Conservation (phyloP, 352 stramenopile genomes). For the Globisporangium lucens region DNA sequence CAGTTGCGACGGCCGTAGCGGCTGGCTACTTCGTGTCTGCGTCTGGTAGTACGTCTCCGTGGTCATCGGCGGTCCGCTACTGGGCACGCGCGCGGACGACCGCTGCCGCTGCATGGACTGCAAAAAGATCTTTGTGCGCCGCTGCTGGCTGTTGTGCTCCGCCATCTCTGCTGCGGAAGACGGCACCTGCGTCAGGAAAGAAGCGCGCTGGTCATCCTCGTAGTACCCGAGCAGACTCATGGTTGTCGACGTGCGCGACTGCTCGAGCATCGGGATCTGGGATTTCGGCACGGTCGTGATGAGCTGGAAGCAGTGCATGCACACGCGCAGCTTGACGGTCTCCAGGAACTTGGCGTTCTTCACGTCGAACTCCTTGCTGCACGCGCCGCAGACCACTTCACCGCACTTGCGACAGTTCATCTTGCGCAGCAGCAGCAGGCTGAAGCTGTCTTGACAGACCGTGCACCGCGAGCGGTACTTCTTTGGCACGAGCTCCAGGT, state of each 20-base stretch:
- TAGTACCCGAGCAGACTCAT: conserved; percentile 66
- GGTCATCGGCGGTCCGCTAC: conserved; percentile 15
- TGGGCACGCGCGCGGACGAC: conserved; percentile 2
- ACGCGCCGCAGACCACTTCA: conserved; percentile 84
- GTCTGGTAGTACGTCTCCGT: conserved; percentile 27
- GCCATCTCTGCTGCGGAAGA: conserved; percentile 18
- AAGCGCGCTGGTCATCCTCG: conserved; percentile 61
- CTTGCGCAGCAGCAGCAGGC: conserved; percentile 76
- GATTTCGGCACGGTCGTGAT: conserved; percentile 68
- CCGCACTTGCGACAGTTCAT: conserved; percentile 86
- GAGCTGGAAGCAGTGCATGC: conserved; percentile 80
- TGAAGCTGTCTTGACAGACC: conserved; percentile 83
- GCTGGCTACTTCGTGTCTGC: conserved; percentile 24
- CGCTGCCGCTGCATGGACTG: conserved; percentile 56
- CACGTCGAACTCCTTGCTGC: conserved; percentile 80
- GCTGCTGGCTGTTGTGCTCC: conserved; percentile 18
- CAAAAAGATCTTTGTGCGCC: conserved; percentile 62
- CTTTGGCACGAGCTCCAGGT: conserved; percentile 80
- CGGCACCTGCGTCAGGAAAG: conserved; percentile 48
- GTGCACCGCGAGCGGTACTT: conserved; percentile 71
- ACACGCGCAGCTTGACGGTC: conserved; percentile 79
- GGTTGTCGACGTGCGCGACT: conserved; percentile 47
- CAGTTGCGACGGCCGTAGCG: conserved; percentile 28
- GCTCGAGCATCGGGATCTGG: conserved; percentile 43
- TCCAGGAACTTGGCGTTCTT: conserved; percentile 54